Conservation (phyloP, 495 filamentous ascomycete species). For the Hypomontagnella monticulosa region DNA sequence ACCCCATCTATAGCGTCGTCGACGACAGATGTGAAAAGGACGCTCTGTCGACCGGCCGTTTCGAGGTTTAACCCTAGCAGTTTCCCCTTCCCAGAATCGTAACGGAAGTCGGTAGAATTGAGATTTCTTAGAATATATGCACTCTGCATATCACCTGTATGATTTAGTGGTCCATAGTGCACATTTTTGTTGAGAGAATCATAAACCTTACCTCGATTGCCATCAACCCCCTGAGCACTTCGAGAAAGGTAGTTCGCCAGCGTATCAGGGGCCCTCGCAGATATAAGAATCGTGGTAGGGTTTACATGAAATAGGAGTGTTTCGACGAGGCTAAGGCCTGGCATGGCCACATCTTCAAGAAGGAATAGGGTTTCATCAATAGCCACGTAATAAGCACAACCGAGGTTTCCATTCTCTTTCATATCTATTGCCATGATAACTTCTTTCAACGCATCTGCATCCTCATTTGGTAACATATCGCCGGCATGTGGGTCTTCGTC, state of each 20-base stretch:
- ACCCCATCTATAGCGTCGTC: conserved; percentile 55
- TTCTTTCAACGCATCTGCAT: conserved; percentile 73
- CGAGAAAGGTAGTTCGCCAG: conserved; percentile 58
- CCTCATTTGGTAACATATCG: conserved; percentile 45
- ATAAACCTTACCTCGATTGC: conserved; percentile 43
- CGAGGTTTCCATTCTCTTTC: conserved; percentile 70
- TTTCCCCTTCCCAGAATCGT: conserved; percentile 73
- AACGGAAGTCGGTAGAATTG: conserved; percentile 80
- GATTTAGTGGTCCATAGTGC: conserved; percentile 12
- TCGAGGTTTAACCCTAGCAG: conserved; percentile 67
- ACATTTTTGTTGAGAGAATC: not conserved
- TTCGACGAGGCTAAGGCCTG: conserved; percentile 75
- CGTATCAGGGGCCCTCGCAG: conserved; percentile 72
- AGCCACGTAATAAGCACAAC: conserved; percentile 87
- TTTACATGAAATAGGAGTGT: conserved; percentile 78
- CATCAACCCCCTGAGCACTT: conserved; percentile 52
- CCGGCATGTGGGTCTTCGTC: conserved; percentile 8
- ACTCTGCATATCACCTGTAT: conserved; percentile 48
- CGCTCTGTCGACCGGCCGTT: conserved; percentile 55
- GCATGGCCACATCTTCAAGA: conserved; percentile 81
- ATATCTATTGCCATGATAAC: conserved; percentile 87
- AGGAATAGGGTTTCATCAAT: conserved; percentile 78
- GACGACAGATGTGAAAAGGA: conserved; percentile 65
- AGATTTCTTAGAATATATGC: conserved; percentile 79
- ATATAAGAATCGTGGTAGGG: conserved; percentile 82